Conservation (phyloP, 2,329 filamentous ascomycete genomes). For the Alternaria conjuncta region DNA sequence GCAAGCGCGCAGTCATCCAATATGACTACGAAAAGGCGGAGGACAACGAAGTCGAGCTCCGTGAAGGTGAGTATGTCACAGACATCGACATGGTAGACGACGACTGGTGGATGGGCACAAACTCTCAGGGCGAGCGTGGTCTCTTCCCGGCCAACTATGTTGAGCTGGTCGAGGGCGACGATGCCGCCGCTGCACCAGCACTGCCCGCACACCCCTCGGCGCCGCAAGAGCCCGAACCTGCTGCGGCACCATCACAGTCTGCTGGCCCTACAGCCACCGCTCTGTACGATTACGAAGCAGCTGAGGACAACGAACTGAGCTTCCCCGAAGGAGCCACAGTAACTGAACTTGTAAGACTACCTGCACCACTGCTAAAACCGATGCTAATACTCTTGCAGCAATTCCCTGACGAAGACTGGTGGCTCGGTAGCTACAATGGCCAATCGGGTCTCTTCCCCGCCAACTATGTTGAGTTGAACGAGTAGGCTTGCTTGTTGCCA, state of each 20-base stretch:
- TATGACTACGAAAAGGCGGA: slow-evolving; percentile 99
- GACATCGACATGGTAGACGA: slow-evolving; percentile 98
- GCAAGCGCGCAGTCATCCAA: slow-evolving; percentile 78
- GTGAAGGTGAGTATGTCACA: slow-evolving; percentile 85
- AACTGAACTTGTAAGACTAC: slow-evolving; percentile 70
- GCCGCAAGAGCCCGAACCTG: slow-evolving; percentile 42
- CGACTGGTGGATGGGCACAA: slow-evolving; percentile 98
- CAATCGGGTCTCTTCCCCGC: slow-evolving; percentile 78
- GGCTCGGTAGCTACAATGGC: slow-evolving; percentile 86
- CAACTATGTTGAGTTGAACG: slow-evolving; percentile 56
- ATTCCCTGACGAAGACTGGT: slow-evolving; percentile 99
- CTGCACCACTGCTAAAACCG: not conserved
- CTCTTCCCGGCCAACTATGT: slow-evolving; percentile 98
- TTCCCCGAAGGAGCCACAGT: slow-evolving; percentile 91
- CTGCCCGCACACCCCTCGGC: slow-evolving; percentile 52
- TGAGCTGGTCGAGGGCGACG: slow-evolving; percentile 73
- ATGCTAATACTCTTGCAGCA: slow-evolving; percentile 62
- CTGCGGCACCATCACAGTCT: slow-evolving; percentile 40
- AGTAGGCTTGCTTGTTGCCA: slow-evolving; percentile 1
- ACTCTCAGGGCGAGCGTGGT: slow-evolving; percentile 80
- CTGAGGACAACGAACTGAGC: slow-evolving; percentile 85
- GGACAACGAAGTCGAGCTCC: slow-evolving; percentile 92
- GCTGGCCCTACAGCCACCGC: slow-evolving; percentile 76
- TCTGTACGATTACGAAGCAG: slow-evolving; percentile 94
- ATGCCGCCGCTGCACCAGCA: slow-evolving; percentile 42